phyloP scores from a whole-genome alignment of 768 basidiomycete genomes.

The Rhodocollybia butyracea region DNA sequence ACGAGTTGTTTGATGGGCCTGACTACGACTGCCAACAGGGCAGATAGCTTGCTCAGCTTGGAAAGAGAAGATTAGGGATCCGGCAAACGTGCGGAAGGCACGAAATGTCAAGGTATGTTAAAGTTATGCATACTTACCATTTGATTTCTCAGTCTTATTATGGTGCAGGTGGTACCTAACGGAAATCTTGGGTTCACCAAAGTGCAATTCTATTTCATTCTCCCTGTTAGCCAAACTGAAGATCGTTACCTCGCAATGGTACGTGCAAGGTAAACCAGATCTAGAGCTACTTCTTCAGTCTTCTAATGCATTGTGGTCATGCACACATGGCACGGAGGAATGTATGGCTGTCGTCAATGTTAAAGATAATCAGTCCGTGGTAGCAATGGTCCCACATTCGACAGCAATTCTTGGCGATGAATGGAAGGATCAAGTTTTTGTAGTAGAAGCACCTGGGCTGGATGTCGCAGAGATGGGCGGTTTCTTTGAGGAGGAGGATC shows the following conservation, averaged over 20 bases:
- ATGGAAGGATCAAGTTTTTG: slow-evolving; percentile 11
- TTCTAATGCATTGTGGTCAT: not conserved
- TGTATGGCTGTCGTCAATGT: not conserved
- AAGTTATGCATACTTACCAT: not conserved
- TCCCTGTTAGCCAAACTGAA: not conserved
- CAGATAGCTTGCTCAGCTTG: not conserved
- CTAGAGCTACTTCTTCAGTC: not conserved
- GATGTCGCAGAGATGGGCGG: slow-evolving; percentile 15
- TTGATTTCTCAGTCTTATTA: not conserved
- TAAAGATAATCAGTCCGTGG: not conserved
- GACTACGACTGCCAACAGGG: slow-evolving; percentile 9
- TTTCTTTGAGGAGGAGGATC: not conserved
- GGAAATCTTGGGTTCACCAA: not conserved
- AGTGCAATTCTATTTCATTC: not conserved
- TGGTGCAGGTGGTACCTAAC: not conserved
- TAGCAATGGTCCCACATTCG: slow-evolving; percentile 10
- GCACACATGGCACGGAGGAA: not conserved
- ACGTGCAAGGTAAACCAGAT: not conserved
- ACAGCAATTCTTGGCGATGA: slow-evolving; percentile 10
- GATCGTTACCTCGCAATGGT: not conserved
- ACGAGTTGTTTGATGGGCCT: not conserved
- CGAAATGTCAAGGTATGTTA: slow-evolving; percentile 4
- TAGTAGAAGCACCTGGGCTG: slow-evolving; percentile 17
- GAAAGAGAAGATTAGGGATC: not conserved
- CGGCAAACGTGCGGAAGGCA: not conserved